These are phyloP conservation scores for Diplocarpon rosae DNA, from an alignment of 2,329 filamentous ascomycete species.

Conservation along the genomic window DNA sequence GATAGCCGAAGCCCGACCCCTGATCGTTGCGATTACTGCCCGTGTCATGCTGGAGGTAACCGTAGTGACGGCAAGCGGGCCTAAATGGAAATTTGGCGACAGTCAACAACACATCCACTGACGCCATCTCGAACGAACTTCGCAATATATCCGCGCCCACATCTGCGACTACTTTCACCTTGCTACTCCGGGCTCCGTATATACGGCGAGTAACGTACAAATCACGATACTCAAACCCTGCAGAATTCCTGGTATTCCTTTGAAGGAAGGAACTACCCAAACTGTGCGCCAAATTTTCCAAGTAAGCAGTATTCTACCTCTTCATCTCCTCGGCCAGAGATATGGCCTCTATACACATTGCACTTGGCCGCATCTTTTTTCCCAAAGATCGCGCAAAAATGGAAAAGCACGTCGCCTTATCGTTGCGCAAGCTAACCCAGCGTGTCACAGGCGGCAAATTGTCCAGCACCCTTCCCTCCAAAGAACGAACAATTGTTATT, in stretches of 20 bases:
- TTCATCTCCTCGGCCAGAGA: neutral
- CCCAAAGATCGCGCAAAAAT: conserved; percentile 5
- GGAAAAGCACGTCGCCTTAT: conserved; percentile 12
- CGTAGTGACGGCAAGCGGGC: conserved; percentile 13
- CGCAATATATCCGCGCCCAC: neutral
- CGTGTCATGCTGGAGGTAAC: conserved; percentile 13
- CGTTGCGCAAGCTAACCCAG: conserved; percentile 22
- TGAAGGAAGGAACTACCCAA: conserved; percentile 8
- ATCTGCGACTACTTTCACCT: neutral
- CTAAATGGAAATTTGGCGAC: conserved; percentile 9
- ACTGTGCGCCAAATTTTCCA: conserved; percentile 16
- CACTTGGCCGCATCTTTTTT: neutral
- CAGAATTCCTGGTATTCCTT: neutral
- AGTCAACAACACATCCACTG: conserved; percentile 15
- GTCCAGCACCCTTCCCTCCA: conserved; percentile 12
- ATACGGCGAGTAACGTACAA: conserved; percentile 3
- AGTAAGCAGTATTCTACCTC: conserved; percentile 10
- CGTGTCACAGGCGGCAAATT: conserved; percentile 17
- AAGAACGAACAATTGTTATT: conserved; percentile 4
- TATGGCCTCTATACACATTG: neutral
- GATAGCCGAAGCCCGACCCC: too few relatives aligned
- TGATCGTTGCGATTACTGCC: neutral
- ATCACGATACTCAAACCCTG: neutral
- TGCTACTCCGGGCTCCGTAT: neutral
- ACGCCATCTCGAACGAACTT: neutral